Conservation (phyloP, 1,284 basidiomycete genomes). For the Marasmius oreades region DNA sequence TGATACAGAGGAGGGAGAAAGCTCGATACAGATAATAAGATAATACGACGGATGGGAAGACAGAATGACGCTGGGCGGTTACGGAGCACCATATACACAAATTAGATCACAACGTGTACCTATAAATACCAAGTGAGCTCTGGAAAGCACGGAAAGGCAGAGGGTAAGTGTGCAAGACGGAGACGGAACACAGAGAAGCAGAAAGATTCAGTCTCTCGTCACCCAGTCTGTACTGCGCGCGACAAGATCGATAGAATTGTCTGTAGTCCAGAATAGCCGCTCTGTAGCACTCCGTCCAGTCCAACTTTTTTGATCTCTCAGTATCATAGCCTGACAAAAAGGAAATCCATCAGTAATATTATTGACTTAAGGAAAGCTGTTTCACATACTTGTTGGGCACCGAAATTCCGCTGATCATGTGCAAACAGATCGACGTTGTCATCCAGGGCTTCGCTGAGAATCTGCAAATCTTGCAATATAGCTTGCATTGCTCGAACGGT, state of each 20-base stretch:
- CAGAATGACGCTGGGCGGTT: background rate
- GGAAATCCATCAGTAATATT: constrained; percentile 12
- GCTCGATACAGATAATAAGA: background rate
- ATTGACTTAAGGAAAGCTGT: background rate
- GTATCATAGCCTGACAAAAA: constrained; percentile 75
- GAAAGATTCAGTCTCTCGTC: constrained; percentile 58
- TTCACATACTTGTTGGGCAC: constrained; percentile 80
- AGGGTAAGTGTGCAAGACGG: background rate
- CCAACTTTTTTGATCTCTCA: constrained; percentile 92
- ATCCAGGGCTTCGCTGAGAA: constrained; percentile 80
- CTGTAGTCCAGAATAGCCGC: constrained; percentile 84
- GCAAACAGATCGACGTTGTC: constrained; percentile 89
- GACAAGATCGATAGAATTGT: constrained; percentile 80
- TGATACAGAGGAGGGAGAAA: background rate
- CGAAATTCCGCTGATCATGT: constrained; percentile 87
- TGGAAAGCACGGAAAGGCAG: constrained; percentile 4
- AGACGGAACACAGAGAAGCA: background rate
- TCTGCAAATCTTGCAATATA: constrained; percentile 81
- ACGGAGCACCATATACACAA: background rate
- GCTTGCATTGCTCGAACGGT: constrained; percentile 79
- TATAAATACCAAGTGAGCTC: background rate
- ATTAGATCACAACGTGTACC: background rate
- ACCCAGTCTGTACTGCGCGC: constrained; percentile 83
- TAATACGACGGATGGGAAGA: background rate
- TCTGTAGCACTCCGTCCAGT: constrained; percentile 84